These are phyloP conservation scores for Mrakiaceae sp. DNA, from an alignment of 1,284 basidiomycete genomes.

Conservation along the genomic window DNA sequence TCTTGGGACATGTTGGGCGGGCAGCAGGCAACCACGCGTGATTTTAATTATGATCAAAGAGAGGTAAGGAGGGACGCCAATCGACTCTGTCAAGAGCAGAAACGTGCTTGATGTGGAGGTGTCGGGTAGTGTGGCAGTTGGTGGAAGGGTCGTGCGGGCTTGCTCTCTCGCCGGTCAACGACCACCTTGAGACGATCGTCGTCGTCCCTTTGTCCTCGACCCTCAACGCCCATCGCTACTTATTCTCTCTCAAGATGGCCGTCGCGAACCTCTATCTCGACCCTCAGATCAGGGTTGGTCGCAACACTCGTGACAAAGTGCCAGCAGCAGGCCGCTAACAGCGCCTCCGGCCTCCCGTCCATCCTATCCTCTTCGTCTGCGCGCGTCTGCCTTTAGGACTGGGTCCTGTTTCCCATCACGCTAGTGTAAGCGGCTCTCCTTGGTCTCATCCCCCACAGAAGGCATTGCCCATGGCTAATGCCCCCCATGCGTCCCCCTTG, in stretches of 20 bases:
- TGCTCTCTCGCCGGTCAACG: background rate
- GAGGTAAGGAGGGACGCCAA: no score
- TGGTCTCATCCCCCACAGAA: background rate
- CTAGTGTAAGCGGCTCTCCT: constrained; percentile 53
- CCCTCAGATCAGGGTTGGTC: constrained; percentile 72
- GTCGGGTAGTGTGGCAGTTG: background rate
- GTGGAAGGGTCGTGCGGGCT: background rate
- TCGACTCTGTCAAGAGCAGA: no score
- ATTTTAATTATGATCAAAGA: no score
- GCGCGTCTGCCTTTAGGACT: constrained; percentile 30
- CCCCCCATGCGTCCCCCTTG: no score
- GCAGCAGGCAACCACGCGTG: no score
- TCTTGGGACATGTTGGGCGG: no score
- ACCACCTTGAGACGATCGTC: no score
- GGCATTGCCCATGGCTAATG: background rate
- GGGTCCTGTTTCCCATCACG: constrained; percentile 88
- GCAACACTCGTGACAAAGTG: background rate
- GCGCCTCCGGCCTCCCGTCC: background rate
- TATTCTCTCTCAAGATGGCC: background rate
- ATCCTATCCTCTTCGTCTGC: constrained; percentile 3
- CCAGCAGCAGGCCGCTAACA: background rate
- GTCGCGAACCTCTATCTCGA: constrained; percentile 57
- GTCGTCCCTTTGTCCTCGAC: background rate
- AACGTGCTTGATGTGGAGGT: no score
- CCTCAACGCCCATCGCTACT: background rate